These are phyloP conservation scores for Candida quercuum DNA, from an alignment of 805 yeast genomes.

Conservation along the genomic window DNA sequence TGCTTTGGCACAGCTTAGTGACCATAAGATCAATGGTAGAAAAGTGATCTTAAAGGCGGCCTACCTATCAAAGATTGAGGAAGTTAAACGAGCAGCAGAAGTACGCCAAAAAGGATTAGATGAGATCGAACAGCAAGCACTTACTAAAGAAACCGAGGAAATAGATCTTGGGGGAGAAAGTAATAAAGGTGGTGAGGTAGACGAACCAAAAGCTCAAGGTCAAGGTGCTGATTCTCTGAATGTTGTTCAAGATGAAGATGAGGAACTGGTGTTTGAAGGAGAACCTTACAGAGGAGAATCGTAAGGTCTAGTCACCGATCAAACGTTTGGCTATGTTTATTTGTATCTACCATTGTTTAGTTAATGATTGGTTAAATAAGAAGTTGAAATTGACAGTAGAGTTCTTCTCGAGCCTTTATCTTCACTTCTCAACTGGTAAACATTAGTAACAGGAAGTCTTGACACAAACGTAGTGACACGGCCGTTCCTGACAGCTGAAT, in stretches of 20 bases:
- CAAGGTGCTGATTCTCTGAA: neutral
- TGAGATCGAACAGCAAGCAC: slow-evolving; percentile 5
- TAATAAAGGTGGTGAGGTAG: too few species aligned
- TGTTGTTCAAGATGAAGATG: slow-evolving; percentile 3
- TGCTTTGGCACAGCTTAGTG: slow-evolving; percentile 37
- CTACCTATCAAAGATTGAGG: slow-evolving; percentile 35
- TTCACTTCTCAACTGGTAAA: too few species aligned
- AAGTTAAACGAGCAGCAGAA: slow-evolving; percentile 35
- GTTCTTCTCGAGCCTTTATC: too few species aligned
- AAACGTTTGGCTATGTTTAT: too few species aligned
- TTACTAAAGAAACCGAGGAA: neutral
- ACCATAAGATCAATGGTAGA: slow-evolving; percentile 33
- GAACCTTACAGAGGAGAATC: neutral
- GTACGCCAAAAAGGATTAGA: slow-evolving; percentile 13
- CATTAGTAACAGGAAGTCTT: too few species aligned
- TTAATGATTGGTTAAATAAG: too few species aligned
- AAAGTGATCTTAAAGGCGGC: slow-evolving; percentile 35
- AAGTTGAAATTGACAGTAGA: too few species aligned
- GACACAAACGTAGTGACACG: too few species aligned
- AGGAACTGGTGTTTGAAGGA: slow-evolving; percentile 1
- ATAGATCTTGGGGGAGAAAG: too few species aligned
- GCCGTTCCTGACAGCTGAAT: too few species aligned
- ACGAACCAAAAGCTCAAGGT: slow-evolving; percentile 7
- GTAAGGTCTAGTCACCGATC: neutral
- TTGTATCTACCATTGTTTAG: too few species aligned